phyloP scores from a whole-genome alignment of 1,139 yeast species.

The Nakaseomyces kungkrabaensis region DNA sequence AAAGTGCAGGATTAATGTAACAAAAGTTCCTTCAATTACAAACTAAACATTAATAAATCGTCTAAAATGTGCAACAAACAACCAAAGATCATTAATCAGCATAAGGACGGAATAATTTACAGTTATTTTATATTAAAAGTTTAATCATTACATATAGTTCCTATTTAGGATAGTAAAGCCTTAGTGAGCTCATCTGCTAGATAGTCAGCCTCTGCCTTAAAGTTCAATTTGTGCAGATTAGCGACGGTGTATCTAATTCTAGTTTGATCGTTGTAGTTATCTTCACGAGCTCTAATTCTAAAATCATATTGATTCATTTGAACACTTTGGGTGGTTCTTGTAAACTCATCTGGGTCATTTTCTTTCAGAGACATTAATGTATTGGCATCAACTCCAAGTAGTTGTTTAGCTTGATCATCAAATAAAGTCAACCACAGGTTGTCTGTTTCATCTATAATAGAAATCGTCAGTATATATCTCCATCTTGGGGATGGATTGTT shows the following conservation, averaged over 20 bases:
- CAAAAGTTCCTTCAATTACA: no score
- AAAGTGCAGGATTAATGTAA: no score
- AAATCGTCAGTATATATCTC: conserved; percentile 65
- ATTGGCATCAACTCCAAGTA: conserved; percentile 63
- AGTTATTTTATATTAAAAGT: background rate
- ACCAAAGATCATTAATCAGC: no score
- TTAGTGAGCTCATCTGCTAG: conserved; percentile 31
- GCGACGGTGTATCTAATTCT: conserved; percentile 68
- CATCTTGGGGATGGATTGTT: conserved; percentile 59
- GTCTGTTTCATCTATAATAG: conserved; percentile 70
- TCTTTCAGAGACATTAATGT: conserved; percentile 49
- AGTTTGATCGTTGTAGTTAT: conserved; percentile 67
- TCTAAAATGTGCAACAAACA: background rate
- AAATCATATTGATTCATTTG: conserved; percentile 64
- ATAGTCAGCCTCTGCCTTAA: conserved; percentile 47
- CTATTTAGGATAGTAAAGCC: conserved; percentile 7
- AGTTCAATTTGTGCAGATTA: conserved; percentile 47
- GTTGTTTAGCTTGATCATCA: conserved; percentile 66
- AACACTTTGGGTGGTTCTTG: conserved; percentile 40
- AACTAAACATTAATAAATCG: background rate
- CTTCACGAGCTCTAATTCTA: conserved; percentile 74
- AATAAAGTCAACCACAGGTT: conserved; percentile 83
- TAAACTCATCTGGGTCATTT: conserved; percentile 39
- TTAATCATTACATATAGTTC: background rate
- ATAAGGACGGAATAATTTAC: background rate